A percentile compares a stretch with the other conserved stretches of the same genome.
phyloP scores from a whole-genome alignment of 495 filamentous ascomycete species.

The Trichoderma orchidacearum region DNA sequence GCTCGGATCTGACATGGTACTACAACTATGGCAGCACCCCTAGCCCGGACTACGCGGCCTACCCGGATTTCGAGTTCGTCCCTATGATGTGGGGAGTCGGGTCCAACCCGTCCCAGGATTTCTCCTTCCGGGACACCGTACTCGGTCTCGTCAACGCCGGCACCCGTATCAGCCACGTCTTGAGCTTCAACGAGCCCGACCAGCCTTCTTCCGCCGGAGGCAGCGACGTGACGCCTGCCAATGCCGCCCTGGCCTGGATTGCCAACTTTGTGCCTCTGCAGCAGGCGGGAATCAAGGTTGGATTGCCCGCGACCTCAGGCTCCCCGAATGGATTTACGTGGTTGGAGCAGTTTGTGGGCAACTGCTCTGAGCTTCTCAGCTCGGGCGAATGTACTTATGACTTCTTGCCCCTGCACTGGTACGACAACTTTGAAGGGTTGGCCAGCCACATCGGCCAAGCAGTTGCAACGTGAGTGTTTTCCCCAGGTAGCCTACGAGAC shows the following conservation, averaged over 20 bases:
- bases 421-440: constrained; percentile 60
- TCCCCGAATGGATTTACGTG: constrained; percentile 42
- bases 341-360: constrained; percentile 46
- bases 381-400: constrained; percentile 47
- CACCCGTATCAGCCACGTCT: constrained; percentile 47
- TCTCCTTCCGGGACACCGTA: constrained; percentile 40
- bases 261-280: constrained; percentile 51
- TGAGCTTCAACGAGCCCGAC: constrained; percentile 70
- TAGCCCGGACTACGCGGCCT: constrained; percentile 29
- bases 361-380: constrained; percentile 31
- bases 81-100: constrained; percentile 63
- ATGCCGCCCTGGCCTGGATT: constrained; percentile 53
- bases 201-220: constrained; percentile 38
- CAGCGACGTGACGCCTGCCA: constrained; percentile 35
- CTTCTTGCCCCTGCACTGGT: constrained; percentile 68
- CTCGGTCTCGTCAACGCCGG: constrained; percentile 33
- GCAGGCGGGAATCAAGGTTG: constrained; percentile 38
- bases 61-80: constrained; percentile 51
- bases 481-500: neutral
- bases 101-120: constrained; percentile 25
- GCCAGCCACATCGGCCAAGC: constrained; percentile 56
- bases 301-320: constrained; percentile 46
- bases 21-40: constrained; percentile 56
- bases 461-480: constrained; percentile 25
- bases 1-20: constrained; percentile 60